Conservation (phyloP, 148 eudicot genomes). For the Polygonum aviculare region DNA sequence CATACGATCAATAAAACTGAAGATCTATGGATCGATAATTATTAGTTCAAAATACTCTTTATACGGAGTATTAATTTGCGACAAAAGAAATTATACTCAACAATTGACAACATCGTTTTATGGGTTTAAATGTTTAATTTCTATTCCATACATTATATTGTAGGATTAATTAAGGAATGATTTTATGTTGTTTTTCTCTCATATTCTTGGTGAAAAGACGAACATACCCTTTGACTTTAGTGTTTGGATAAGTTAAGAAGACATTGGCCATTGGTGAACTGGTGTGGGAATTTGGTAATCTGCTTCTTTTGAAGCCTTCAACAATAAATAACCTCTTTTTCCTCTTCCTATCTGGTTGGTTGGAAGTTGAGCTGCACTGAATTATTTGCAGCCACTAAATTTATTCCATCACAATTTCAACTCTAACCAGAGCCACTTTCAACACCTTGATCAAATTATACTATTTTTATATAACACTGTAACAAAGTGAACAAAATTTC, state of each 20-base stretch:
- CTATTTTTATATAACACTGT: too few relatives aligned
- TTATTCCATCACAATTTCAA: not conserved
- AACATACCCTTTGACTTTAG: not conserved
- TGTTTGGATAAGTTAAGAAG: not conserved
- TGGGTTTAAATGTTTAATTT: too few relatives aligned
- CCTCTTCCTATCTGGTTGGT: not conserved
- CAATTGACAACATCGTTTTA: too few relatives aligned
- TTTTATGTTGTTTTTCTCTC: too few relatives aligned
- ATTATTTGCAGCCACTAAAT: not conserved
- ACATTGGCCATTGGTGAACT: not conserved
- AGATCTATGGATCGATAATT: too few relatives aligned
- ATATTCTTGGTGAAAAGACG: not conserved
- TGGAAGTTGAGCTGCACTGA: slow-evolving; percentile 7
- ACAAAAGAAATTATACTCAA: too few relatives aligned
- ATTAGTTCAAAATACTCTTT: too few relatives aligned
- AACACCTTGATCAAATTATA: not conserved
- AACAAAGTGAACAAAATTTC: too few relatives aligned
- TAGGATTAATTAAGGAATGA: too few relatives aligned
- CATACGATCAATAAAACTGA: too few relatives aligned
- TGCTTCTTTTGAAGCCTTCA: not conserved
- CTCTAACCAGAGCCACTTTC: not conserved
- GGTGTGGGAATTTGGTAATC: slow-evolving; percentile 2
- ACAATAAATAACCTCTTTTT: not conserved
- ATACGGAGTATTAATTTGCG: too few relatives aligned
- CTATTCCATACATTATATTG: too few relatives aligned